phyloP scores from a whole-genome alignment of 208 protist species.

The Acanthamoeba culbertsoni region DNA sequence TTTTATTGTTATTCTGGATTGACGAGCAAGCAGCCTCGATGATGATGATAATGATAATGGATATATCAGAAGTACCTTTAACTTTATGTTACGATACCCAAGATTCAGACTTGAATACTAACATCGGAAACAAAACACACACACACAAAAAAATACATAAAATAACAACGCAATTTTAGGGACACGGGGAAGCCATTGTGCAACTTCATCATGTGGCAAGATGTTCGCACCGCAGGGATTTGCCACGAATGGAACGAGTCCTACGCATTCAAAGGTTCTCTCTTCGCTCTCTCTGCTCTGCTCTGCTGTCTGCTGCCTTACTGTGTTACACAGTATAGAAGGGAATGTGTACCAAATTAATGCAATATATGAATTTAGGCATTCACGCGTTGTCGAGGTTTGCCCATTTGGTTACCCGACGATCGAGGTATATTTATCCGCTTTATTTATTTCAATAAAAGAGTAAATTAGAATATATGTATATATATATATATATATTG shows the following conservation, averaged over 20 bases:
- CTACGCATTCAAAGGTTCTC: background rate
- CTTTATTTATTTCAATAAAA: too few species aligned
- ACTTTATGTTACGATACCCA: background rate
- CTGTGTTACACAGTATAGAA: too few species aligned
- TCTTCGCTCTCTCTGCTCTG: background rate
- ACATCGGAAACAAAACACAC: background rate
- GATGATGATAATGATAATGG: background rate
- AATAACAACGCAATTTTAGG: too few species aligned
- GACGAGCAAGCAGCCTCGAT: background rate
- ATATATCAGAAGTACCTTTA: too few species aligned
- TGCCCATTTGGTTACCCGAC: background rate
- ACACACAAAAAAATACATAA: too few species aligned
- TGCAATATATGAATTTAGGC: background rate
- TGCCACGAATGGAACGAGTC: constrained; percentile 54
- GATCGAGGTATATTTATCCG: background rate
- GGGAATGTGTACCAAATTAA: too few species aligned
- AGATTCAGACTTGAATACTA: background rate
- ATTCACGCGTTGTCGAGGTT: constrained; percentile 22
- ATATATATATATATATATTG: too few species aligned
- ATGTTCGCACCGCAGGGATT: background rate
- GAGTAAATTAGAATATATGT: too few species aligned
- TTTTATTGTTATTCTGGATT: background rate
- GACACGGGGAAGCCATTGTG: constrained; percentile 36
- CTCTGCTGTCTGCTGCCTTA: background rate
- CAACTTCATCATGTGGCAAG: constrained; percentile 60